These are phyloP conservation scores for Mortierella sp. DNA, from an alignment of 371 early-diverging fungal genomes.

Conservation along the genomic window DNA sequence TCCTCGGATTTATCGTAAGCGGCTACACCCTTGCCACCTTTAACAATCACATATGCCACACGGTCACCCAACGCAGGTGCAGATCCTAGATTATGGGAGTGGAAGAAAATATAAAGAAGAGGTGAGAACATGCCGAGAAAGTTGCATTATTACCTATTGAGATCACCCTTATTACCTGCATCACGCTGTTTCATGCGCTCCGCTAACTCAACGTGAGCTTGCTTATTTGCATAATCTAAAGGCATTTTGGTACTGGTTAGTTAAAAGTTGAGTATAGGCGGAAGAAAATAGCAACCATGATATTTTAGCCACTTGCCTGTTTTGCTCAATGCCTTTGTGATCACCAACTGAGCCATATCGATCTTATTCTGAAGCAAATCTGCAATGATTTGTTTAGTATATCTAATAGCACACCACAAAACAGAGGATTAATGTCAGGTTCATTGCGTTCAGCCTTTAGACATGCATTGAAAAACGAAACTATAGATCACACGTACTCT, in stretches of 20 bases:
- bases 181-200: conserved; percentile 95
- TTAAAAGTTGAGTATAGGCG: not conserved
- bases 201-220: conserved; percentile 98
- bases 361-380: conserved; percentile 97
- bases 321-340: conserved; percentile 98
- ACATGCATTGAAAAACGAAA: not conserved
- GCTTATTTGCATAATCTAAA: conserved; percentile 94
- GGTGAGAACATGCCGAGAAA: not conserved
- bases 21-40: conserved; percentile 89
- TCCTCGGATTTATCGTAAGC: conserved; percentile 99
- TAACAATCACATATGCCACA: conserved; percentile 99
- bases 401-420: conserved; percentile 58
- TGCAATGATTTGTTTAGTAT: conserved; percentile 92
- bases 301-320: conserved; percentile 60
- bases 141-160: too few relatives aligned
- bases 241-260: not conserved
- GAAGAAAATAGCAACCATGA: not conserved
- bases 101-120: not conserved
- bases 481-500: conserved; percentile 59
- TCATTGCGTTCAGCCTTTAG: not conserved
- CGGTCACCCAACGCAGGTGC: conserved; percentile 99
- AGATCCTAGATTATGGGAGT: conserved; percentile 63
- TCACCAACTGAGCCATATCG: conserved; percentile 98
- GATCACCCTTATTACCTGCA: conserved; percentile 57
- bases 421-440: not conserved